Evolutionary conservation across 2,329 filamentous ascomycete species (phyloP), one percentile per base, ranked within the genome.

Genomic region (Madurella fahalii): DNA sequence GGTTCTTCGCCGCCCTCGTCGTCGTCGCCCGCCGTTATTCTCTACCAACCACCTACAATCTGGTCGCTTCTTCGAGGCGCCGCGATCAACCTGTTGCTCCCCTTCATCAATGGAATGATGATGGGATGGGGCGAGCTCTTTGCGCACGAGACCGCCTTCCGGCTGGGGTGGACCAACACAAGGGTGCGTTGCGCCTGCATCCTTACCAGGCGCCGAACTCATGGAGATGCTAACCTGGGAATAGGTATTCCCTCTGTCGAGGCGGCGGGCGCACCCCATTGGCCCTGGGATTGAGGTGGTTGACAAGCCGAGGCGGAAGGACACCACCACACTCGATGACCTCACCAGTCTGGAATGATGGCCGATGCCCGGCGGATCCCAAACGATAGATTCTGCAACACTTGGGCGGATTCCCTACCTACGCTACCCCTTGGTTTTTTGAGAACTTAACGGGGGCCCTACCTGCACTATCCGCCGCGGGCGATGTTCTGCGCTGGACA

Each of bases 81-180:
- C 15, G 91, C 92, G 5, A 99, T 99, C 74, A 99, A 99, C 70
- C 77, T 99, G n/a, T 66, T 99, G 1, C 74, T 99, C 17, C 94
- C 94, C 0, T 99, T 99, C 67, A 84, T 99, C 67, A 99, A 99
- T 74, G 94, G 94, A 45, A 82, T 99, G 78, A 99, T 99, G 94
- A 75, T 99, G 66, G 94, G 94, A 2, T 96, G 99, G 67, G 94
- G 94, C 63, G 94, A 99, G 75, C 75, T 99, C 49, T 93, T 99
- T 71, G 94, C 94, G 52, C 94, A 99, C 68, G 94, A 99, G 75
- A 87, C 90, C 48, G 94, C 94, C 1, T 99, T 93, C 68, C 79
- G 93, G 66, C 76, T 97, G 64, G 94, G 94, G 57, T 99, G 94
- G 94, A 86, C 88, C 60, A 87, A 87, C 52, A 97, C 94, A 57